Percentiles rank a stretch among this genome's conserved stretches.
These are phyloP conservation scores for Ilyonectria mors-panacis DNA, from an alignment of 2,329 filamentous ascomycete genomes.

Conservation along the genomic window DNA sequence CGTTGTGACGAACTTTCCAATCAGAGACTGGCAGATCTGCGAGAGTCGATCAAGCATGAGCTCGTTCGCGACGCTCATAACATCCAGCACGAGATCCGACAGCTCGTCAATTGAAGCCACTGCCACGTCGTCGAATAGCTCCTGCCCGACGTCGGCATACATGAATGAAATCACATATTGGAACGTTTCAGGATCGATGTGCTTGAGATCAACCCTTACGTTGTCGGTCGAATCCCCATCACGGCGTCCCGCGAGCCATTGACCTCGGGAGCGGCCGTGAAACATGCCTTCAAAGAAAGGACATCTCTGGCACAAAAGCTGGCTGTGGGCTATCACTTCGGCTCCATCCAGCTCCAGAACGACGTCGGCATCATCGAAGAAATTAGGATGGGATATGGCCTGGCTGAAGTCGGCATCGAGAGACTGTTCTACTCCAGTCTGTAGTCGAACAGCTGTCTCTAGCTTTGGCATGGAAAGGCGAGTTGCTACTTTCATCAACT, in stretches of 20 bases:
- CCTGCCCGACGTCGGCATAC: conserved; percentile 85
- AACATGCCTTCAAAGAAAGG: conserved; percentile 95
- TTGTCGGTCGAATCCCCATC: conserved; percentile 56
- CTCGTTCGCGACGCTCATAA: conserved; percentile 92
- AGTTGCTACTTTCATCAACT: conserved; percentile 89
- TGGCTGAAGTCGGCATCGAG: conserved; percentile 79
- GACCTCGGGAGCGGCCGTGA: conserved; percentile 86
- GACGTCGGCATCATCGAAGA: conserved; percentile 86
- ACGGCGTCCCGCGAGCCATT: conserved; percentile 85
- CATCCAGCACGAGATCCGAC: conserved; percentile 89
- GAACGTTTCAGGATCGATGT: conserved; percentile 83
- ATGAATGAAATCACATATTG: conserved; percentile 83
- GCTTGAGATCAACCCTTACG: conserved; percentile 84
- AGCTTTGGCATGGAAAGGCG: conserved; percentile 79
- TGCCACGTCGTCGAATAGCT: conserved; percentile 85
- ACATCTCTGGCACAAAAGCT: conserved; percentile 85
- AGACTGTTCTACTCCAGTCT: conserved; percentile 74
- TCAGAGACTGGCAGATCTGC: conserved; percentile 87
- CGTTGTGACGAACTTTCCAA: conserved; percentile 87
- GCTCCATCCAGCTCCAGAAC: conserved; percentile 83
- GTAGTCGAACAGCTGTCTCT: conserved; percentile 83
- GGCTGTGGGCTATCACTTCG: conserved; percentile 82
- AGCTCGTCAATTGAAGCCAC: conserved; percentile 84
- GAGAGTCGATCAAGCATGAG: conserved; percentile 94
- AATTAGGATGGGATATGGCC: conserved; percentile 77